A percentile compares a stretch with the other conserved stretches of the same genome.
These are phyloP conservation scores for Calycina marina DNA, from an alignment of 2,329 filamentous ascomycete genomes.

Conservation along the genomic window DNA sequence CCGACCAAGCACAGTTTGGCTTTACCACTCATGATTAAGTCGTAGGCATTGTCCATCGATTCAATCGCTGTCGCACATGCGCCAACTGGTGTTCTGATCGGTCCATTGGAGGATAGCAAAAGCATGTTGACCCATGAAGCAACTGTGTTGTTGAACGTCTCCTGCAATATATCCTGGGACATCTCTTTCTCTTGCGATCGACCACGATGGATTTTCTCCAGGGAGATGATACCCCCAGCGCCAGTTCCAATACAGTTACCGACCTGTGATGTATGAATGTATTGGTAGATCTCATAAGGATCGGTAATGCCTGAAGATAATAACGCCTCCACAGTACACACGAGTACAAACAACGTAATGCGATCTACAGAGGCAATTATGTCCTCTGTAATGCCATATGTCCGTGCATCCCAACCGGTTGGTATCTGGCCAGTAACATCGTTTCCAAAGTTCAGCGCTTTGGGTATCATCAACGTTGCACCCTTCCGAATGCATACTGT, in stretches of 20 bases:
- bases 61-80: conserved; percentile 93
- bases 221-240: conserved; percentile 81
- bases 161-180: conserved; percentile 93
- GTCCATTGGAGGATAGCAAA: conserved; percentile 82
- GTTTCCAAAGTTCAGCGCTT: conserved; percentile 76
- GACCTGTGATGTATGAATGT: conserved; percentile 89
- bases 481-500: background rate
- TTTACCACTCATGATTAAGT: conserved; percentile 95
- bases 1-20: conserved; percentile 88
- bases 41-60: conserved; percentile 89
- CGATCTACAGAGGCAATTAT: conserved; percentile 93
- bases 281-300: conserved; percentile 98
- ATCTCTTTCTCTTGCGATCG: conserved; percentile 88
- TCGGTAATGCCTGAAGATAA: conserved; percentile 87
- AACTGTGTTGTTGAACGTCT: conserved; percentile 99
- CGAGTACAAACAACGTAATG: conserved; percentile 82
- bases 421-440: conserved; percentile 91
- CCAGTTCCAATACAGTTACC: conserved; percentile 95
- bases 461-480: conserved; percentile 61
- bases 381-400: conserved; percentile 87
- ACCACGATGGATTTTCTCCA: conserved; percentile 83
- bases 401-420: conserved; percentile 87
- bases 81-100: conserved; percentile 93
- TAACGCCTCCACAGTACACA: conserved; percentile 78
- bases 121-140: conserved; percentile 98